Conservation (phyloP, 345 rosid genomes). For the Pistacia atlantica region DNA sequence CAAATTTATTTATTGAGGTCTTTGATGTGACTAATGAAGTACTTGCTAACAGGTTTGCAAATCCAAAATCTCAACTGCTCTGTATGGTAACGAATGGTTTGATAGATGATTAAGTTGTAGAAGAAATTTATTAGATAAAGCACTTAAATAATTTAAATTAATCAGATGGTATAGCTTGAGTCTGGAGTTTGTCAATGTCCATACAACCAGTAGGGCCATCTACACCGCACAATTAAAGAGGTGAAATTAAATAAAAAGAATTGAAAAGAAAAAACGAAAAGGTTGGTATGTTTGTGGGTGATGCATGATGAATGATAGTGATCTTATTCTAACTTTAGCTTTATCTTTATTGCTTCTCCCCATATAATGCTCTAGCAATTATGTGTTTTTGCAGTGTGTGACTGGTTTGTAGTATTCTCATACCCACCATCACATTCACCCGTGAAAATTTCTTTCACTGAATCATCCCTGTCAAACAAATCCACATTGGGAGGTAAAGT, state of each 20-base stretch:
- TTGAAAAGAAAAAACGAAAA: background rate
- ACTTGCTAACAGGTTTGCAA: too few species aligned
- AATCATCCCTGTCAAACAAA: background rate
- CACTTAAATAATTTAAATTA: too few species aligned
- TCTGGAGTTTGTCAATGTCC: slow-evolving; percentile 2
- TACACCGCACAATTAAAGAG: slow-evolving; percentile 22
- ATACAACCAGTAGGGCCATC: slow-evolving; percentile 16
- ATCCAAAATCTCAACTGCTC: too few species aligned
- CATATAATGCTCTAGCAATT: slow-evolving; percentile 2
- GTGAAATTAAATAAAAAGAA: slow-evolving; percentile 9
- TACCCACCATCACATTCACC: background rate
- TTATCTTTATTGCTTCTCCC: slow-evolving; percentile 1
- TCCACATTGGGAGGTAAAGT: background rate
- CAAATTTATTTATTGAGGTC: too few species aligned
- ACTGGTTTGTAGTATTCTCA: background rate
- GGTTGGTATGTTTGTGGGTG: background rate
- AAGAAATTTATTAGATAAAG: too few species aligned
- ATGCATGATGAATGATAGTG: background rate
- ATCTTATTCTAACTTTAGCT: background rate
- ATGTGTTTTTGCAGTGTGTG: background rate
- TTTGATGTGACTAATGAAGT: too few species aligned
- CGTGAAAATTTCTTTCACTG: background rate
- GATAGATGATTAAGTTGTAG: too few species aligned
- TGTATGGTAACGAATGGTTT: too few species aligned
- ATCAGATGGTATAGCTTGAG: background rate